Evolutionary conservation across 306 rosid genomes (phyloP).

Genomic region (Lagenaria siceraria): DNA sequence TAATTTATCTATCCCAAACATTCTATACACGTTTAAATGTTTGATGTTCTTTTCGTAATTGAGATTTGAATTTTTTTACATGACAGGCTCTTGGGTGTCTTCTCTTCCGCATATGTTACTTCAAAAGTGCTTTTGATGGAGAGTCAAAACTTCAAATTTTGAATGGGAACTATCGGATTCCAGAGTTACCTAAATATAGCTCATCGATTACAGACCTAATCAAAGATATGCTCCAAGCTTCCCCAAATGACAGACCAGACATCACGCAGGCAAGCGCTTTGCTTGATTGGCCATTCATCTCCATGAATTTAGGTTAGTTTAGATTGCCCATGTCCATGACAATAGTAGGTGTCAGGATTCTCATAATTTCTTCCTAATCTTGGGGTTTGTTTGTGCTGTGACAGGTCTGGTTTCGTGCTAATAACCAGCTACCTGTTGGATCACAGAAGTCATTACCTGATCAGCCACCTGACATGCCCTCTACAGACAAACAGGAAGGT

Average conservation of each 20-base stretch:
- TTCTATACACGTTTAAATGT: not conserved
- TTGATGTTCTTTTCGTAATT: not conserved
- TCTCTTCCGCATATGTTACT: constrained; percentile 89
- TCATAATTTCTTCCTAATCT: constrained; percentile 26
- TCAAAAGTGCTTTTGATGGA: constrained; percentile 95
- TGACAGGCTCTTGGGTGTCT: constrained; percentile 98
- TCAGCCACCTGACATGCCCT: constrained; percentile 49
- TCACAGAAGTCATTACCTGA: constrained; percentile 86
- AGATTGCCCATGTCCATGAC: constrained; percentile 58
- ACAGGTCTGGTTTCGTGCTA: constrained; percentile 98
- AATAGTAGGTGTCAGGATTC: constrained; percentile 38
- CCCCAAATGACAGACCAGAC: constrained; percentile 96
- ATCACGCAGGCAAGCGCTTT: constrained; percentile 99
- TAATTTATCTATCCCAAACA: not conserved
- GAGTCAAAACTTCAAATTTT: constrained; percentile 95
- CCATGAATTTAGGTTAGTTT: constrained; percentile 99
- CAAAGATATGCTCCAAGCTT: constrained; percentile 88
- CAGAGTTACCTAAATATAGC: constrained; percentile 67
- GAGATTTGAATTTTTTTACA: constrained; percentile 16
- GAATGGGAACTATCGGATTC: constrained; percentile 97
- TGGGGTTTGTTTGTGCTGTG: constrained; percentile 12
- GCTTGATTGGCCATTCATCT: constrained; percentile 99
- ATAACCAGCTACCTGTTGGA: constrained; percentile 66
- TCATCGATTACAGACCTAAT: constrained; percentile 55
- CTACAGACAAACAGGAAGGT: constrained; percentile 56